Percentiles rank a stretch among this genome's conserved stretches.
Conservation (phyloP, 257 asterid species). For the Solanum chilense region DNA sequence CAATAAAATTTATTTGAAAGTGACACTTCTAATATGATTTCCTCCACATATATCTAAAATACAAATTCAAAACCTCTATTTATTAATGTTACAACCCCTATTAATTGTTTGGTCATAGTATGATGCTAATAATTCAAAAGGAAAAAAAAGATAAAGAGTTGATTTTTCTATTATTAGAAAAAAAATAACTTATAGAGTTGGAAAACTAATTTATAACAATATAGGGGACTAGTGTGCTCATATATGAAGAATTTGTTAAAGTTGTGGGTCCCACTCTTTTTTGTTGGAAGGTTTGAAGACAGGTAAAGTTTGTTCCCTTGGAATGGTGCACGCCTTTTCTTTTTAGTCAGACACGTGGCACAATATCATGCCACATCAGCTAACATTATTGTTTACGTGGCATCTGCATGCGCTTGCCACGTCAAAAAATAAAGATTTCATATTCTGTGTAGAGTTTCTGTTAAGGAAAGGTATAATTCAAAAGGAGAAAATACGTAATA, state of each 20-base stretch:
- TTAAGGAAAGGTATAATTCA: not conserved
- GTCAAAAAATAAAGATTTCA: not conserved
- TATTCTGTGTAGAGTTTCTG: not conserved
- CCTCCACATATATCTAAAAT: no score
- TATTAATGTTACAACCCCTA: no score
- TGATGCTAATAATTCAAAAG: not conserved
- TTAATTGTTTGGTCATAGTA: not conserved
- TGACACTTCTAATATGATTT: no score
- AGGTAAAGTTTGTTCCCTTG: slow-evolving; percentile 15
- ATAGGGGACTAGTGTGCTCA: not conserved
- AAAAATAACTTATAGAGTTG: not conserved
- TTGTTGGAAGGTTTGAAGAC: slow-evolving; percentile 43
- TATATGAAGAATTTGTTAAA: slow-evolving; percentile 5
- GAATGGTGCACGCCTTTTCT: slow-evolving; percentile 5
- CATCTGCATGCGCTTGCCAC: slow-evolving; percentile 16
- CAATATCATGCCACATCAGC: not conserved
- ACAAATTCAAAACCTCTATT: no score
- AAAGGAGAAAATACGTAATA: not conserved
- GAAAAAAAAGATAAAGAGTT: not conserved
- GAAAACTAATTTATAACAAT: not conserved
- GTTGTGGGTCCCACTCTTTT: slow-evolving; percentile 20
- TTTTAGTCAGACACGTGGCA: slow-evolving; percentile 25
- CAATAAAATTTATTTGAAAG: accelerated
- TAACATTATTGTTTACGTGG: not conserved
- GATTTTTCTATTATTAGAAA: not conserved